Evolutionary conservation across 306 rosid species (phyloP).

Genomic region (Citrullus mucosospermus): DNA sequence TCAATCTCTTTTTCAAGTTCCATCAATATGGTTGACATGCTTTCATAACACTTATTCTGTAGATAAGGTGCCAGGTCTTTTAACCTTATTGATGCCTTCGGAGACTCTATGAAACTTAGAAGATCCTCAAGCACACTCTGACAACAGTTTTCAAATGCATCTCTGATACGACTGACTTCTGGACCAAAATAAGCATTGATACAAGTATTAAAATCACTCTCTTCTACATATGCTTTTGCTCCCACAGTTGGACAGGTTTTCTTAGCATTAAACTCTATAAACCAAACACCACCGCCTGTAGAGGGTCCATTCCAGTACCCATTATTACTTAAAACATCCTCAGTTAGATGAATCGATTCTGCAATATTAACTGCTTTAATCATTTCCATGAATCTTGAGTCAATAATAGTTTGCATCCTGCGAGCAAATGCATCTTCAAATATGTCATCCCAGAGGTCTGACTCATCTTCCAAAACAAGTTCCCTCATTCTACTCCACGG

Average conservation of each 20-base stretch:
- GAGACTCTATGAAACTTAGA: slow-evolving; percentile 82
- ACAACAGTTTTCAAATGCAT: slow-evolving; percentile 66
- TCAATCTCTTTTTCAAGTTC: slow-evolving; percentile 55
- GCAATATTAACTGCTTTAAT: slow-evolving; percentile 32
- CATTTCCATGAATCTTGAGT: slow-evolving; percentile 46
- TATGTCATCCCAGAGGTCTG: slow-evolving; percentile 88
- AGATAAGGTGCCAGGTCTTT: slow-evolving; percentile 61
- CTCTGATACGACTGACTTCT: slow-evolving; percentile 71
- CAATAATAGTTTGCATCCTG: slow-evolving; percentile 70
- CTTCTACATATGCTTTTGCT: slow-evolving; percentile 41
- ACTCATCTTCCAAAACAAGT: slow-evolving; percentile 83
- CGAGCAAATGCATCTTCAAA: slow-evolving; percentile 64
- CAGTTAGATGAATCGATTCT: slow-evolving; percentile 30
- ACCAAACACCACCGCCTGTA: slow-evolving; percentile 83
- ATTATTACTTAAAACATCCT: slow-evolving; percentile 17
- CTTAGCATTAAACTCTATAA: slow-evolving; percentile 49
- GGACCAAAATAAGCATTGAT: slow-evolving; percentile 81
- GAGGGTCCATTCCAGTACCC: slow-evolving; percentile 43
- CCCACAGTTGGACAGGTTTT: slow-evolving; percentile 39
- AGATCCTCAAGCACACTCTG: slow-evolving; percentile 68
- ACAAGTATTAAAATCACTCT: slow-evolving; percentile 48
- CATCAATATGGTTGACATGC: slow-evolving; percentile 45
- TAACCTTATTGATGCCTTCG: slow-evolving; percentile 73
- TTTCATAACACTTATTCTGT: slow-evolving; percentile 66
- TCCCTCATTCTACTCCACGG: slow-evolving; percentile 96